Base-by-base conservation (phyloP, 345 rosid genomes). In the Tarenaya hassleriana region DNA sequence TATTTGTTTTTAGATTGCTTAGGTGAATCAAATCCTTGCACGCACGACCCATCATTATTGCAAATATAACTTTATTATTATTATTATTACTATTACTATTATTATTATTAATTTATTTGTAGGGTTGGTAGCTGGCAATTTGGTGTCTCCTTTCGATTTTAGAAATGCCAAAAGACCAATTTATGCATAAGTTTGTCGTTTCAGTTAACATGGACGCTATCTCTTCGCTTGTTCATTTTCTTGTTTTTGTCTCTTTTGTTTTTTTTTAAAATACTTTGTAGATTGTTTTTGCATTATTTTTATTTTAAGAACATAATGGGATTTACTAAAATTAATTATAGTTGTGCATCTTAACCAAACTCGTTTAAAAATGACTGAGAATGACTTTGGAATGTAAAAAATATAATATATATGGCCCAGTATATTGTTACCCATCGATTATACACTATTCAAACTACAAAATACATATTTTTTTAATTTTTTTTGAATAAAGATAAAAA, bases 41-140 rank as follows among this genome's bases (percentile, higher is more conserved):
- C 71, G 71, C 71, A 67, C 71, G 71, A 60, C 61, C 61, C 54
- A 47, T 11, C 61, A 60, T 47, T 55, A 47, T 60, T 18, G 47
- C 56, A 59, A 20, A 58, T 58, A 54, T 39, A 51, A 48, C 50
- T 31, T 47, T 35, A 60, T 41, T 19, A 14, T 53, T 60, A 15
- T 24, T 19, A 48, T 12, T 55, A 18, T 49, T n/a, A 47, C 34
- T 43, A 31, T 17, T 8, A 13, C 52, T 58, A 4, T 42, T 59
- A 10, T n/a, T n/a, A n/a, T n/a, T n/a, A n/a, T n/a, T 38, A 17
- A 54, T 47, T 47, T 60, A 14, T 41, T 41, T 60, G 71, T 67
- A 54, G 57, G 71, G 71, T 54, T 24, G 61, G 8, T 60, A 60
- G 71, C 71, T 54, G 71, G 66, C 71, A 67, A 15, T 34, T 42